These are phyloP conservation scores for Leccinellum luteum DNA, from an alignment of 768 basidiomycete genomes.

Conservation along the genomic window DNA sequence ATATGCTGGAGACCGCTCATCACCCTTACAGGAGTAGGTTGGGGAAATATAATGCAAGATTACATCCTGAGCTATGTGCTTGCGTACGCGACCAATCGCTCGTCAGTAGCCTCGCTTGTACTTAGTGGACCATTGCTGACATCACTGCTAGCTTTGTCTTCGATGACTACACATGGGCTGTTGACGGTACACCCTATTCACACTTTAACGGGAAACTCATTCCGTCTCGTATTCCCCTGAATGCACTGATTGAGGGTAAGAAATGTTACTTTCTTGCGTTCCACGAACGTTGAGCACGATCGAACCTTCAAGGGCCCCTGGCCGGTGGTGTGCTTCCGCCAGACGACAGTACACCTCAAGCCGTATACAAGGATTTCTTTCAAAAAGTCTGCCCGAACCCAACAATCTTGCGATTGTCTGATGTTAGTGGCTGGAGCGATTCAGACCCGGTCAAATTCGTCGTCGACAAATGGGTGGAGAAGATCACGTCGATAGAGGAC, in stretches of 20 bases:
- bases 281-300: not conserved
- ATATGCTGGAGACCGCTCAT: not conserved
- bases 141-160: conserved; percentile 34
- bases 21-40: conserved; percentile 29
- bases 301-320: conserved; percentile 31
- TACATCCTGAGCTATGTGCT: conserved; percentile 34
- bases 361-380: conserved; percentile 38
- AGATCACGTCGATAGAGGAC: conserved; percentile 33
- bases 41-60: conserved; percentile 41
- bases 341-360: conserved; percentile 28
- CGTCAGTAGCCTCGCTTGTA: conserved; percentile 25
- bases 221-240: conserved; percentile 38
- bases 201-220: conserved; percentile 33
- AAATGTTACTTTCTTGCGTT: not conserved
- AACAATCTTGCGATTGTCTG: conserved; percentile 29
- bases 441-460: conserved; percentile 28
- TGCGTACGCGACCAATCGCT: conserved; percentile 32
- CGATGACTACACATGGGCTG: conserved; percentile 41
- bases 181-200: conserved; percentile 33
- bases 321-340: conserved; percentile 36
- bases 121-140: not conserved
- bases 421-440: conserved; percentile 20
- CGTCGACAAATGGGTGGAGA: conserved; percentile 35
- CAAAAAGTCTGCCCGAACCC: conserved; percentile 36
- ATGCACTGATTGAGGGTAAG: conserved; percentile 35